Base-by-base conservation (phyloP, 208 protist genomes). In the Porcisia hertigi region DNA sequence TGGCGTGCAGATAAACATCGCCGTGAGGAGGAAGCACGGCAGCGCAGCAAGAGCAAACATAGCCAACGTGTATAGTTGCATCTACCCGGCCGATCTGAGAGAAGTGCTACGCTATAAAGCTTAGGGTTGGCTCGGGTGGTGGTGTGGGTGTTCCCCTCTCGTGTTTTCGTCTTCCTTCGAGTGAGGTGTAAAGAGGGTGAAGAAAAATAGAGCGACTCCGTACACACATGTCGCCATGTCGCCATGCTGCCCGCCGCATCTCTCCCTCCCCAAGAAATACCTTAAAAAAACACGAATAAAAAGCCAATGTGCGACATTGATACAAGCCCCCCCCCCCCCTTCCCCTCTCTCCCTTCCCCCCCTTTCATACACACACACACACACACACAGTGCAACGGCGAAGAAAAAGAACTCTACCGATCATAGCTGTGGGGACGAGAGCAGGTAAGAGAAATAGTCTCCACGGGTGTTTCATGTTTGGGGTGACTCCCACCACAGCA, bases 1-100 rank as follows among this genome's bases (percentile, higher is more conserved):
- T 92, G 88, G 86, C 82, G 82, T 2, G 73, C 69, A 1, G 72
- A 82, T 75, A 91, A 80, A 55, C 73, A 70, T 60, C 43, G 34
- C 58, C 49, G 65, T 41, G 73, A 79, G 65, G 77, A 88, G 59
- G 76, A 84, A 66, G 69, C 77, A 41, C 60, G 77, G 73, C 80
- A 75, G 76, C 70, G 72, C 36, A 72, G 59, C 55, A 71, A 52
- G 69, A 58, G 60, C 8, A 60, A 25, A 34, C 77, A 66, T 14
- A 70, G 71, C 7, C 65, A 79, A 39, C 70, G 30, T 25, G 47
- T 36, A 12, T 71, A 71, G 41, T 7, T 39, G 47, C 39, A n/a
- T 71, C 66, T 57, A 39, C 25, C 1, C 14, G 47, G n/a, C 25
- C 18, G 23, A 12, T 57, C 43, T n/a, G 66, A 23, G 43, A 20